These are phyloP conservation scores for Coemansia sp. DNA, from an alignment of 192 early-diverging fungal species.

Conservation along the genomic window DNA sequence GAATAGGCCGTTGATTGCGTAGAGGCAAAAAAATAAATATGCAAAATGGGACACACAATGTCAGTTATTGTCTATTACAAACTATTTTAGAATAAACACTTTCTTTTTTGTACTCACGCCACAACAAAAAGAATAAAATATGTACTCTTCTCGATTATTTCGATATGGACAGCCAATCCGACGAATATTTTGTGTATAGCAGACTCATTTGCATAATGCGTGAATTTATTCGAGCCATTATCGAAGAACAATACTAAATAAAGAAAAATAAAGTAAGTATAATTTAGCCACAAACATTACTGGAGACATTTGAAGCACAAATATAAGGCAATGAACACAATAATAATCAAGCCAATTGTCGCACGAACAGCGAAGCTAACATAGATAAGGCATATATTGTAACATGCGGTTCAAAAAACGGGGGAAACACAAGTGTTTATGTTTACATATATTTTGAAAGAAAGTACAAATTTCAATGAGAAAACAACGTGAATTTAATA, in stretches of 20 bases:
- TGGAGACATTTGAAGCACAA: neutral
- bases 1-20: neutral
- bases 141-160: slow-evolving; percentile 3
- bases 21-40: neutral
- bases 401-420: neutral
- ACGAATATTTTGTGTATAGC: neutral
- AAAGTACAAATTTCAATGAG: neutral
- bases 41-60: neutral
- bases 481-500: neutral
- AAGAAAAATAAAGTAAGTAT: neutral
- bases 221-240: neutral
- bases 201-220: neutral
- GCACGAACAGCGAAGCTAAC: no score
- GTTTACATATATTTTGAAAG: slow-evolving; percentile 2
- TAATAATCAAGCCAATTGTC: neutral
- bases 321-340: neutral
- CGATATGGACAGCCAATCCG: neutral
- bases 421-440: neutral
- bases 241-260: neutral
- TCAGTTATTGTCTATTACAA: neutral
- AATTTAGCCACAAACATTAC: neutral
- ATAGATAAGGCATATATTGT: neutral
- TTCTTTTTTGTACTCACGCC: neutral
- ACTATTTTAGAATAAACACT: neutral
- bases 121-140: neutral